Conservation (phyloP, 441 rosid genomes). For the Erysimum cheiri region DNA sequence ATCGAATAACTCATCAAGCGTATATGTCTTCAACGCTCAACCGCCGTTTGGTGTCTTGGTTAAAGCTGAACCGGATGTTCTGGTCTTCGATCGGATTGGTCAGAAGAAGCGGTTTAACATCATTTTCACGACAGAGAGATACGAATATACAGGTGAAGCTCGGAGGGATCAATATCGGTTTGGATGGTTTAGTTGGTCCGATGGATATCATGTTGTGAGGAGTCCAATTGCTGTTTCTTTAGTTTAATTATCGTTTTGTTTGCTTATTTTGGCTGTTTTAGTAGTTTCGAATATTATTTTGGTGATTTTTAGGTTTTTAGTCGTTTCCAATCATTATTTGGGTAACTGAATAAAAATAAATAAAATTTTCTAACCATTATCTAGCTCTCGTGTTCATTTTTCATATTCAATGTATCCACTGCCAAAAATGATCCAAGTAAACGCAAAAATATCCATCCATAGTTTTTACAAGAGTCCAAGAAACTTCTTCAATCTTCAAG, state of each 20-base stretch:
- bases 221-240: constrained; percentile 68
- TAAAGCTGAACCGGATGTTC: constrained; percentile 48
- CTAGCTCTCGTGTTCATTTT: background rate
- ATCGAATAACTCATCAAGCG: constrained; percentile 19
- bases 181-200: constrained; percentile 74
- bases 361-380: background rate
- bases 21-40: constrained; percentile 47
- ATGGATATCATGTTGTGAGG: constrained; percentile 56
- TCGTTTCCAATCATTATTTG: background rate
- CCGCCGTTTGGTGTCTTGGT: constrained; percentile 56
- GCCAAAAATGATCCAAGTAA: background rate
- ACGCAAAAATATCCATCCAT: background rate
- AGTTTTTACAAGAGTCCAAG: background rate
- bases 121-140: constrained; percentile 35
- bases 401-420: background rate
- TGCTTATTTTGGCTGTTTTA: background rate
- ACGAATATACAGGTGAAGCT: background rate
- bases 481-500: background rate
- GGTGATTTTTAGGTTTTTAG: background rate
- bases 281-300: background rate
- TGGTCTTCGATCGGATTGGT: constrained; percentile 51
- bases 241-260: constrained; percentile 28
- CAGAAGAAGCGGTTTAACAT: constrained; percentile 58
- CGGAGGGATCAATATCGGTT: constrained; percentile 51
- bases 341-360: background rate